Evolutionary conservation across 1,139 yeast genomes (phyloP), one percentile per base, ranked within the genome.

Genomic region (Hanseniaspora gamundiae): DNA sequence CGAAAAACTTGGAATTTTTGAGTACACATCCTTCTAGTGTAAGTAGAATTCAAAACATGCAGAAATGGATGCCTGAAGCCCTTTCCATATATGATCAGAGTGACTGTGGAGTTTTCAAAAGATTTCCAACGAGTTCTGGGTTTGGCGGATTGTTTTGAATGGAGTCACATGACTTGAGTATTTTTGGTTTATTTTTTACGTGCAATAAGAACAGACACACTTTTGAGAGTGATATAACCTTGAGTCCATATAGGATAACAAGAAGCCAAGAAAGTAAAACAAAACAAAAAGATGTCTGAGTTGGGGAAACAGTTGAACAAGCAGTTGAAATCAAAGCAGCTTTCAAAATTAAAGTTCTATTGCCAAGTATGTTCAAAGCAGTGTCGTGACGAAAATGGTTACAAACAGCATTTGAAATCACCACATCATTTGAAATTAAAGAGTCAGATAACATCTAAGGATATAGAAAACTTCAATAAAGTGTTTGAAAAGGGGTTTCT

Each of bases 311-410:
- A 77, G 59, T 68, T 81, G 47, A 73, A 91, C 36, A 86, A 84
- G 54, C 79, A 80, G 59, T 73, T 84, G 68, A 84, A 86, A 62
- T 76, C 88, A 17, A 70, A 77, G 35, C 97, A 97, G 7, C 75
- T 88, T 16, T 96, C 88, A 61, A 80, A 84, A 56, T 73, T 93
- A 42, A 73, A 76, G 50, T 91, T 76, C 70, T 91, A 87, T 61
- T 91, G 99, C 60, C 98, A 91, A 60, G 73, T 85, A 2, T 91
- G 99, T 56, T 75, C 73, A 56, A 86, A 88, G 57, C 99, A 91
- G 64, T 88, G 97, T 60, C 69, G 97, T 45, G 99, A 93, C 59
- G 91, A 84, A 50, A 91, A 91, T 62, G 99, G 98, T 29, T 91
- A 84, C 66, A 80, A 82, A 57, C 83, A 91, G 58, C 99, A 91